These are phyloP conservation scores for Xylaria castorea DNA, from an alignment of 495 filamentous ascomycete genomes.

Conservation along the genomic window DNA sequence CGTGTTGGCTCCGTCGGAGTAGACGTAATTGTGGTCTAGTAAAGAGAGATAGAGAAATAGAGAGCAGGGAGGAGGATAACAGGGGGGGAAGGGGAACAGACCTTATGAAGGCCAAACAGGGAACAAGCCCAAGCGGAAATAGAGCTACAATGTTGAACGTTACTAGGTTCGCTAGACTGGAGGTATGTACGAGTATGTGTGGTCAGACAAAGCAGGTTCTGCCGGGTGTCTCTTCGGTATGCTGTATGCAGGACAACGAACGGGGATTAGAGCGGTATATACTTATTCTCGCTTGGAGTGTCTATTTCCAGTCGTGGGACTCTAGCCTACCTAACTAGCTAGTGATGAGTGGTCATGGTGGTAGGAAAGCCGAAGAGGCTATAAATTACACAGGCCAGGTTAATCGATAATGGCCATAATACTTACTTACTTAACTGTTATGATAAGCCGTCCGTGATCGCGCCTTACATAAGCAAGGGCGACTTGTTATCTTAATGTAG, in stretches of 20 bases:
- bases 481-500: not conserved
- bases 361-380: too few species aligned
- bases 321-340: not conserved
- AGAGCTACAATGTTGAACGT: too few species aligned
- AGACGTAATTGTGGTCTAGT: not conserved
- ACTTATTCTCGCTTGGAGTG: not conserved
- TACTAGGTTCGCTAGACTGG: too few species aligned
- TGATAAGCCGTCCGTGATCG: not conserved
- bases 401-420: not conserved
- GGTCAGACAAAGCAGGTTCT: constrained; percentile 5
- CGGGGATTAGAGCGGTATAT: not conserved
- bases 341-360: not conserved
- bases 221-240: constrained; percentile 6
- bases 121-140: not conserved
- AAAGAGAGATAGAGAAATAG: not conserved
- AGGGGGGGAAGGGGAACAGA: not conserved
- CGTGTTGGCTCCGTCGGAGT: not conserved
- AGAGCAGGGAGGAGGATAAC: not conserved
- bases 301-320: not conserved
- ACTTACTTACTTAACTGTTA: not conserved
- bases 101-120: not conserved
- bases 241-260: constrained; percentile 8
- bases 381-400: not conserved
- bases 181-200: not conserved
- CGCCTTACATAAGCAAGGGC: not conserved